Evolutionary conservation across 768 basidiomycete genomes (phyloP).

Genomic region (Kwoniella pini): DNA sequence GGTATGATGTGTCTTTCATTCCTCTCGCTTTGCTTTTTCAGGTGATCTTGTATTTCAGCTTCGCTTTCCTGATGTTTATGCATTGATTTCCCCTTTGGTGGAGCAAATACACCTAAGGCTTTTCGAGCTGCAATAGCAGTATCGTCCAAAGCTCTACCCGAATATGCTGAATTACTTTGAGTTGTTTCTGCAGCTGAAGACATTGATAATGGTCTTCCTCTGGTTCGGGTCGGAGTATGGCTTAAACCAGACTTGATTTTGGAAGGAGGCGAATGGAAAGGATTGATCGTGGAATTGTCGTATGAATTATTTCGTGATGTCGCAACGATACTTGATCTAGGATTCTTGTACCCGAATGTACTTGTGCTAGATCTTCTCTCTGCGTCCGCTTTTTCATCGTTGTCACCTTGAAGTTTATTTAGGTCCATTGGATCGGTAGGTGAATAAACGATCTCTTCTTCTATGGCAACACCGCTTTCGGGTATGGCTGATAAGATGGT

Average conservation of each 20-base stretch:
- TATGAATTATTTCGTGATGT: slow-evolving; percentile 1
- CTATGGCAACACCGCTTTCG: not conserved
- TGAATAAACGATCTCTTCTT: not conserved
- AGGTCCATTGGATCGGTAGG: not conserved
- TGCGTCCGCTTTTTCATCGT: not conserved
- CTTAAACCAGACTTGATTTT: no score
- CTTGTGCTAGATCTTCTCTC: slow-evolving; percentile 17
- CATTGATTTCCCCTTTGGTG: slow-evolving; percentile 11
- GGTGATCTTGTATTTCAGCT: slow-evolving; percentile 27
- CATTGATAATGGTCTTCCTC: slow-evolving; percentile 22
- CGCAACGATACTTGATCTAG: slow-evolving; percentile 7
- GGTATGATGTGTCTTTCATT: slow-evolving; percentile 34
- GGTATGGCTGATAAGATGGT: slow-evolving; percentile 16
- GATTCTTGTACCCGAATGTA: slow-evolving; percentile 16
- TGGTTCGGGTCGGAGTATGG: not conserved
- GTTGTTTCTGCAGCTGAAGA: slow-evolving; percentile 27
- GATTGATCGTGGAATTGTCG: not conserved
- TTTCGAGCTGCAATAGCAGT: slow-evolving; percentile 17
- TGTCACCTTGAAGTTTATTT: not conserved
- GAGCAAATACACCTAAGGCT: slow-evolving; percentile 20
- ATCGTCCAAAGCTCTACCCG: slow-evolving; percentile 14
- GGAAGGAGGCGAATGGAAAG: not conserved
- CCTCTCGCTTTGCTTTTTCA: slow-evolving; percentile 28
- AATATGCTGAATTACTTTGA: slow-evolving; percentile 23
- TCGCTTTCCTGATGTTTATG: slow-evolving; percentile 33